These are phyloP conservation scores for Cucurbita pepo DNA, from an alignment of 306 rosid species.

Conservation along the genomic window DNA sequence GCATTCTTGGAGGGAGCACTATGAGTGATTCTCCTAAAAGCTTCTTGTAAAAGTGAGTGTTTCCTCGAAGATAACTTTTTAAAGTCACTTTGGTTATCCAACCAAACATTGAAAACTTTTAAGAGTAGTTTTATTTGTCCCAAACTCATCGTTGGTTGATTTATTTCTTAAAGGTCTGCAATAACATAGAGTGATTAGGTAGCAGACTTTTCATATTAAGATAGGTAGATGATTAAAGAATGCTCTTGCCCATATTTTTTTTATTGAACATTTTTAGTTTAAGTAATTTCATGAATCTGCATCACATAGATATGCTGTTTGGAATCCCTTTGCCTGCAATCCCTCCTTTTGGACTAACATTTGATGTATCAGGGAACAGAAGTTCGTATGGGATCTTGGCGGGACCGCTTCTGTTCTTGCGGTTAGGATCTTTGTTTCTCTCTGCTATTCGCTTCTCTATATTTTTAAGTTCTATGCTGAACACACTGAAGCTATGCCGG, in stretches of 20 bases:
- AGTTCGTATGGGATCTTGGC: constrained; percentile 27
- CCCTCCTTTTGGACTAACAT: constrained; percentile 22
- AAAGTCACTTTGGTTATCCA: not conserved
- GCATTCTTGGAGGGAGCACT: not conserved
- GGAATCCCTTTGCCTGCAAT: constrained; percentile 37
- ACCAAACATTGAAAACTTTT: not conserved
- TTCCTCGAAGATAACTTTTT: not conserved
- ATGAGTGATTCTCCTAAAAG: not conserved
- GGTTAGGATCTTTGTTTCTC: constrained; percentile 38
- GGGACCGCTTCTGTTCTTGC: constrained; percentile 45
- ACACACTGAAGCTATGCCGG: constrained; percentile 28
- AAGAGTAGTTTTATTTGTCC: not conserved
- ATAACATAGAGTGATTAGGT: not conserved
- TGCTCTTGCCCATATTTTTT: not conserved
- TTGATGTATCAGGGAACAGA: constrained; percentile 28
- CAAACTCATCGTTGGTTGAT: not conserved
- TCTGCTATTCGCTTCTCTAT: constrained; percentile 32
- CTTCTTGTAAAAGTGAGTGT: not conserved
- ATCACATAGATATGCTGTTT: constrained; percentile 39
- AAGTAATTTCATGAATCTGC: not conserved
- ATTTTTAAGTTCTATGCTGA: constrained; percentile 24
- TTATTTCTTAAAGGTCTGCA: not conserved
- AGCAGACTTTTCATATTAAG: not conserved
- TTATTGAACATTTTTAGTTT: not conserved
- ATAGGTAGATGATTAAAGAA: not conserved